phyloP scores from a whole-genome alignment of 2,329 filamentous ascomycete genomes.

The Bipolaris sorokiniana region DNA sequence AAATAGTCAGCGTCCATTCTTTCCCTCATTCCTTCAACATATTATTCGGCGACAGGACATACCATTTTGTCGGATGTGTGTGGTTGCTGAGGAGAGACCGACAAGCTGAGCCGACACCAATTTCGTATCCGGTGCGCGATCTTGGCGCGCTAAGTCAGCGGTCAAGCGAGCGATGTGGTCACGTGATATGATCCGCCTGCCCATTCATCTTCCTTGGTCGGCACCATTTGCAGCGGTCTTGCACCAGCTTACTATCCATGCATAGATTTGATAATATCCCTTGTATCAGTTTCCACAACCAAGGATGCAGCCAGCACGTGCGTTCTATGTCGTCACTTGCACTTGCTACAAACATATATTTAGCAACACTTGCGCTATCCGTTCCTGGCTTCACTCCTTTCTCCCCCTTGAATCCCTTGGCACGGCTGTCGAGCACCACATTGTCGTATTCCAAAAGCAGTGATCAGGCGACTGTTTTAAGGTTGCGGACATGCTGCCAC shows the following conservation, averaged over 20 bases:
- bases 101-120: slow-evolving; percentile 8
- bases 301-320: background rate
- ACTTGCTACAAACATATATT: background rate
- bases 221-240: no score
- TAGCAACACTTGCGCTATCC: background rate
- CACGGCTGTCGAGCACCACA: slow-evolving; percentile 6
- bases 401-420: slow-evolving; percentile 5
- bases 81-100: slow-evolving; percentile 39
- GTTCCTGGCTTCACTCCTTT: slow-evolving; percentile 1
- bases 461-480: slow-evolving; percentile 13
- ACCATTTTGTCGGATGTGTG: slow-evolving; percentile 54
- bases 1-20: slow-evolving; percentile 16
- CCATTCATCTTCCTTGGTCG: no score
- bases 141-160: slow-evolving; percentile 19
- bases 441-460: slow-evolving; percentile 1
- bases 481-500: slow-evolving; percentile 17
- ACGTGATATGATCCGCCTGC: background rate
- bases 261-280: background rate
- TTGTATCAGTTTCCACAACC: background rate
- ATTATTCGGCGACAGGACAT: slow-evolving; percentile 22
- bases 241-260: background rate
- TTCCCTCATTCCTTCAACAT: background rate
- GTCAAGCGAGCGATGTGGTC: slow-evolving; percentile 25
- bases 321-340: background rate
- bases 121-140: slow-evolving; percentile 25